Evolutionary conservation across 2,329 filamentous ascomycete species (phyloP).

Genomic region (Colletotrichum lini): DNA sequence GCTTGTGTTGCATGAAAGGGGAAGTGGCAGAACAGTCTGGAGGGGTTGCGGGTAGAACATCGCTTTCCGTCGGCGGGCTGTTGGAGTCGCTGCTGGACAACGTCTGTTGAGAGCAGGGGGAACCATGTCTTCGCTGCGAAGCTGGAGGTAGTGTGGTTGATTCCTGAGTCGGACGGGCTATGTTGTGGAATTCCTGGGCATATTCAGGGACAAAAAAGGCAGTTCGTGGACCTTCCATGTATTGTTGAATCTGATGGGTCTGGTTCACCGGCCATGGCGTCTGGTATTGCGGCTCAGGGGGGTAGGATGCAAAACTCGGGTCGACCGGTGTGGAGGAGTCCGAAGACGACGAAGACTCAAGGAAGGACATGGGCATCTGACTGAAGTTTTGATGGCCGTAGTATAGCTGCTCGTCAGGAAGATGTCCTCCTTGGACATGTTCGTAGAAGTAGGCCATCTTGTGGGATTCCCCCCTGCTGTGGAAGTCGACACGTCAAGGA

Average conservation of each 20-base stretch:
- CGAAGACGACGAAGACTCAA: conserved; percentile 7
- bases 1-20: conserved; percentile 47
- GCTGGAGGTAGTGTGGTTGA: conserved; percentile 43
- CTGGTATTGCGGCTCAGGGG: conserved; percentile 24
- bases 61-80: conserved; percentile 58
- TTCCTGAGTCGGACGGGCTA: conserved; percentile 13
- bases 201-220: conserved; percentile 38
- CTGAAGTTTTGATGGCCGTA: conserved; percentile 26
- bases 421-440: conserved; percentile 22
- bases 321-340: conserved; percentile 26
- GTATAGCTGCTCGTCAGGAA: conserved; percentile 16
- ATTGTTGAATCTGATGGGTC: conserved; percentile 39
- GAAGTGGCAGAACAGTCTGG: conserved; percentile 52
- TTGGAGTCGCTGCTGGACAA: conserved; percentile 55
- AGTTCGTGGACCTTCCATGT: conserved; percentile 30
- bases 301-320: conserved; percentile 22
- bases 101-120: conserved; percentile 56
- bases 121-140: conserved; percentile 50
- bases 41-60: conserved; percentile 57
- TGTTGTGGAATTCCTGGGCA: conserved; percentile 21
- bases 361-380: conserved; percentile 21
- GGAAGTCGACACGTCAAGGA: not conserved
- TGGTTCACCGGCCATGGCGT: conserved; percentile 25
- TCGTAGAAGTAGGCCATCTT: conserved; percentile 26
- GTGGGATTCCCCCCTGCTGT: not conserved